Evolutionary conservation across 164 flowering plant species (phyloP).

Genomic region (Chimonanthus praecox): DNA sequence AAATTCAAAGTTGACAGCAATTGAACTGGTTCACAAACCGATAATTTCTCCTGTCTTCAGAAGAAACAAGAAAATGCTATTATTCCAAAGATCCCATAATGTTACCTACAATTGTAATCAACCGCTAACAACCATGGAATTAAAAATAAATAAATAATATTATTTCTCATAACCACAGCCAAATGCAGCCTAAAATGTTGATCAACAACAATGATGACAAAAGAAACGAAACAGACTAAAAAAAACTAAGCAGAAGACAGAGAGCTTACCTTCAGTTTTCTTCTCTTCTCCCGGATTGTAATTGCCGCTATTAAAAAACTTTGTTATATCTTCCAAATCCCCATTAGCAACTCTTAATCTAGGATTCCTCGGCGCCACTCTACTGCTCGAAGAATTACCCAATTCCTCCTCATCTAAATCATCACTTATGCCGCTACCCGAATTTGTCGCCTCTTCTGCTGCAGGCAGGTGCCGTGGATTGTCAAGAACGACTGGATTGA

Average conservation of each 20-base stretch:
- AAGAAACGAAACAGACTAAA: not conserved
- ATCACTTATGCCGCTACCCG: slow-evolving; percentile 1
- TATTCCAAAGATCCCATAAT: not conserved
- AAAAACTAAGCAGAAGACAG: not conserved
- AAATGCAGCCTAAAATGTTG: not conserved
- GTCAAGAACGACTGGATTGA: slow-evolving; percentile 61
- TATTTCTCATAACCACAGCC: not conserved
- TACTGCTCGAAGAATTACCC: slow-evolving; percentile 14
- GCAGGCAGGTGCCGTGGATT: slow-evolving; percentile 28
- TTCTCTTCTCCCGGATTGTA: slow-evolving; percentile 48
- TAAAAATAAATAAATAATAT: too few species aligned
- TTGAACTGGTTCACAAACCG: too few species aligned
- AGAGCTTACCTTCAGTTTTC: slow-evolving; percentile 35
- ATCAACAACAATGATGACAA: not conserved
- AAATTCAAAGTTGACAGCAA: too few species aligned
- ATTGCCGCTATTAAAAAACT: slow-evolving; percentile 50
- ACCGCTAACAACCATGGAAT: not conserved
- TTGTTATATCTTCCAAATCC: slow-evolving; percentile 54
- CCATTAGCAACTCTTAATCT: slow-evolving; percentile 66
- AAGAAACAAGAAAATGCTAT: too few species aligned
- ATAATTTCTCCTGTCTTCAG: too few species aligned
- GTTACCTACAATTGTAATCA: not conserved
- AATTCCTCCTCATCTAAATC: not conserved
- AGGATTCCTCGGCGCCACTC: slow-evolving; percentile 70
- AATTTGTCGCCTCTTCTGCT: slow-evolving; percentile 13